phyloP scores from a whole-genome alignment of 1,284 basidiomycete genomes.

The Abortiporus biennis region DNA sequence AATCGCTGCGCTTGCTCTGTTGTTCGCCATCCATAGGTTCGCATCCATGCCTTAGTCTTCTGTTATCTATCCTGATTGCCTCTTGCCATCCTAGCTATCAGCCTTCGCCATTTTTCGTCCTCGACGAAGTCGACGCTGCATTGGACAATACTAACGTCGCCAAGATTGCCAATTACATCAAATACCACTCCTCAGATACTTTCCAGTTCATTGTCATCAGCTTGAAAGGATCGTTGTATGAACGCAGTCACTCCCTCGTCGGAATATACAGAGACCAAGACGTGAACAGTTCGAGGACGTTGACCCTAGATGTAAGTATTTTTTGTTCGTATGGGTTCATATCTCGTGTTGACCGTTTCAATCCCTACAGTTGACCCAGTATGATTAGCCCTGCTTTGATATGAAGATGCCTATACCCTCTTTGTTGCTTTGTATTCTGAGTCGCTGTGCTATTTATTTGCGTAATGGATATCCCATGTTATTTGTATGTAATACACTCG shows the following conservation, averaged over 20 bases:
- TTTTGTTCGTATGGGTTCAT: background rate
- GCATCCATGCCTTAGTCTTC: slow-evolving; percentile 1
- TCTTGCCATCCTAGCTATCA: slow-evolving; percentile 63
- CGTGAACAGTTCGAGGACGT: slow-evolving; percentile 81
- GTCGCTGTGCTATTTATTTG: no score
- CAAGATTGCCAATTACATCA: slow-evolving; percentile 88
- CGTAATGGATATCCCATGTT: no score
- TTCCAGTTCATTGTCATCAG: slow-evolving; percentile 99
- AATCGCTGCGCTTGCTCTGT: slow-evolving; percentile 90
- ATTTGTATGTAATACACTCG: no score
- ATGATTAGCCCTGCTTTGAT: no score
- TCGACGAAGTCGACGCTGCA: slow-evolving; percentile 98
- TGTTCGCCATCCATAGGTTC: slow-evolving; percentile 95
- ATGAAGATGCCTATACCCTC: no score
- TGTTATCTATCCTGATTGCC: slow-evolving; percentile 7
- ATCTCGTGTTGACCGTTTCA: slow-evolving; percentile 6
- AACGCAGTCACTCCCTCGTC: slow-evolving; percentile 86
- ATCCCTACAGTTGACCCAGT: slow-evolving; percentile 33
- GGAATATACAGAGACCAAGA: slow-evolving; percentile 95
- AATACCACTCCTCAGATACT: slow-evolving; percentile 66
- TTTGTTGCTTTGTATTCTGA: no score
- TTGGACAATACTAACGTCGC: slow-evolving; percentile 95
- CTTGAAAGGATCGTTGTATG: slow-evolving; percentile 87
- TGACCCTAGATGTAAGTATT: slow-evolving; percentile 85
- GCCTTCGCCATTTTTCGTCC: slow-evolving; percentile 97